A percentile compares a stretch with the other conserved stretches of the same genome.
Evolutionary conservation across 23 red algal genomes (phyloP).

Genomic region (Chondrus crispus): DNA sequence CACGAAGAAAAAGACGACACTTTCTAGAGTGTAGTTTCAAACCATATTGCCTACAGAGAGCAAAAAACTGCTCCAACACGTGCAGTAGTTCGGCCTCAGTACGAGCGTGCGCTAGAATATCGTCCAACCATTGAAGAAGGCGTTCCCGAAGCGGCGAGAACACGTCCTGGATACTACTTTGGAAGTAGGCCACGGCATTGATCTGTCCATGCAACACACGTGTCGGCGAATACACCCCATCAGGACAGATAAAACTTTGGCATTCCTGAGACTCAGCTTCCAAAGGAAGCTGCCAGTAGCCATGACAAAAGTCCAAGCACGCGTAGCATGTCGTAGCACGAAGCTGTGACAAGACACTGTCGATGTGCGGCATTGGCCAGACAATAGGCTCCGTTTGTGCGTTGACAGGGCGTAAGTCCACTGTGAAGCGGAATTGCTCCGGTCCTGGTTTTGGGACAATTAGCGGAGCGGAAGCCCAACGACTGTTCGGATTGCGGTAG

Average conservation of each 20-base stretch:
- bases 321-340: not conserved
- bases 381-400: not conserved
- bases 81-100: not conserved
- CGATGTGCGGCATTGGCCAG: slow-evolving; percentile 16
- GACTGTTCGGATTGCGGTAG: not conserved
- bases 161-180: not conserved
- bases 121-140: not conserved
- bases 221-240: not conserved
- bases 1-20: not conserved
- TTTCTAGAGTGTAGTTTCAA: slow-evolving; percentile 20
- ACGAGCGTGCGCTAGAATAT: not conserved
- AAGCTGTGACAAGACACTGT: not conserved
- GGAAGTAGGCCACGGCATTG: not conserved
- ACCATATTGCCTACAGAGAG: not conserved
- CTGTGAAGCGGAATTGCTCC: slow-evolving; percentile 15
- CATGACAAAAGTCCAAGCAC: slow-evolving; percentile 18
- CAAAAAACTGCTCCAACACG: not conserved
- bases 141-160: not conserved
- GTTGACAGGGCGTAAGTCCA: slow-evolving; percentile 24
- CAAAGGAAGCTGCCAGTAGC: slow-evolving; percentile 39
- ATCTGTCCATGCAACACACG: not conserved
- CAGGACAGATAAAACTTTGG: not conserved
- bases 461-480: not conserved
- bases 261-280: not conserved
- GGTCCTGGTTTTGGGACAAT: slow-evolving; percentile 8